Conservation (phyloP, 2,329 filamentous ascomycete genomes). For the Chrysoporthe puriensis region DNA sequence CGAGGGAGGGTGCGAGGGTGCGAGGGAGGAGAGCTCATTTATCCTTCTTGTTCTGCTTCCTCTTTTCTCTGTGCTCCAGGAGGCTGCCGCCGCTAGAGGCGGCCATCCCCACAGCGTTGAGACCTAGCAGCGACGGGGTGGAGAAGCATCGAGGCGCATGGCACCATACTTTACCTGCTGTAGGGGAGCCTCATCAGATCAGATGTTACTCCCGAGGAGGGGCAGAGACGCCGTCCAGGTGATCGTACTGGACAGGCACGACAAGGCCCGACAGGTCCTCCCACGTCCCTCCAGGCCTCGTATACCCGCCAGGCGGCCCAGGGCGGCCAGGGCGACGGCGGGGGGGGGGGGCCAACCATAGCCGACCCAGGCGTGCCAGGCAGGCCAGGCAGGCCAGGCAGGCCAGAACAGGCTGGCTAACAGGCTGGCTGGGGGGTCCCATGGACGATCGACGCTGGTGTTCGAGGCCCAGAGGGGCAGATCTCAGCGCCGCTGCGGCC, state of each 20-base stretch:
- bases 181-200: constrained; percentile 1
- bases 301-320: not conserved
- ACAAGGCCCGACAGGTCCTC: no score
- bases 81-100: not conserved
- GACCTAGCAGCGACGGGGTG: not conserved
- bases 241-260: no score
- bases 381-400: no score
- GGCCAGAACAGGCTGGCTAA: no score
- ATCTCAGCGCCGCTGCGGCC: no score
- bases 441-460: no score
- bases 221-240: not conserved
- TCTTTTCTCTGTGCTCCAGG: not conserved
- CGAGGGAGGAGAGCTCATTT: not conserved
- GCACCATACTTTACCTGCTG: not conserved
- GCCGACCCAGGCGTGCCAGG: no score
- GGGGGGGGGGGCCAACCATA: no score
- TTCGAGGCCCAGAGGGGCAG: no score
- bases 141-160: constrained; percentile 1
- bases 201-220: not conserved
- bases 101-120: not conserved
- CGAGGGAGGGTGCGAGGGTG: no score
- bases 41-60: not conserved
- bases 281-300: not conserved
- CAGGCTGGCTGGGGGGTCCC: no score
- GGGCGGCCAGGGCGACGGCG: no score